A percentile compares a stretch with the other conserved stretches of the same genome.
phyloP scores from a whole-genome alignment of 768 basidiomycete genomes.

The Russula brevipes region DNA sequence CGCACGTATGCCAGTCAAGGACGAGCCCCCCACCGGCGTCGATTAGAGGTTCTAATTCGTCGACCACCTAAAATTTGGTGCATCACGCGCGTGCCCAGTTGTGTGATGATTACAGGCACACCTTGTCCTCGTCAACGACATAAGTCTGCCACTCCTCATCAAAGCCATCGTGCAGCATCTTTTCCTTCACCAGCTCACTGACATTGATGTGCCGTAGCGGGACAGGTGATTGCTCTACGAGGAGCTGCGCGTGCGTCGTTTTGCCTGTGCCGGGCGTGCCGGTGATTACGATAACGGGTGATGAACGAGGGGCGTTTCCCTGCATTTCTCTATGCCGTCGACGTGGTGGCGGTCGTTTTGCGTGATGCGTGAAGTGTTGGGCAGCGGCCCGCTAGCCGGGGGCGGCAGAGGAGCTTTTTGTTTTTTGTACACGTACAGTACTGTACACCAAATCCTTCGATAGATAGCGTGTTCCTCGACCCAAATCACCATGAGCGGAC shows the following conservation, averaged over 20 bases:
- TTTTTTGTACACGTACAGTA: no score
- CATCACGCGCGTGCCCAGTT: neutral
- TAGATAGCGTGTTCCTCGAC: no score
- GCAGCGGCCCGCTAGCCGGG: no score
- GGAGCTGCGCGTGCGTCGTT: constrained; percentile 85
- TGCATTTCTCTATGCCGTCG: constrained; percentile 5
- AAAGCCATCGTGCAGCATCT: constrained; percentile 72
- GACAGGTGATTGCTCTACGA: constrained; percentile 64
- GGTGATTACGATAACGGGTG: constrained; percentile 77
- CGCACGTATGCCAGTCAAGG: constrained; percentile 94
- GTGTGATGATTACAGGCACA: constrained; percentile 30
- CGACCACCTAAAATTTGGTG: constrained; percentile 56
- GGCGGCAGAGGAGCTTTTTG: no score
- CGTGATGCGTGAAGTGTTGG: no score
- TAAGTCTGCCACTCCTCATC: constrained; percentile 96
- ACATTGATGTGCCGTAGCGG: constrained; percentile 82
- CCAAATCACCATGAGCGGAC: no score
- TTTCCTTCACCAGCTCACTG: constrained; percentile 83
- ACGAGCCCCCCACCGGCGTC: constrained; percentile 65
- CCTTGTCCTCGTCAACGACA: constrained; percentile 94
- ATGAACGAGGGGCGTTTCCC: constrained; percentile 27
- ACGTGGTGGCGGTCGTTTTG: neutral
- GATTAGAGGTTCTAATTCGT: constrained; percentile 75
- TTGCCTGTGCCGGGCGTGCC: constrained; percentile 97
- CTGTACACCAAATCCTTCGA: no score